Conservation (phyloP, 306 rosid genomes). For the Herpetospermum pedunculosum region DNA sequence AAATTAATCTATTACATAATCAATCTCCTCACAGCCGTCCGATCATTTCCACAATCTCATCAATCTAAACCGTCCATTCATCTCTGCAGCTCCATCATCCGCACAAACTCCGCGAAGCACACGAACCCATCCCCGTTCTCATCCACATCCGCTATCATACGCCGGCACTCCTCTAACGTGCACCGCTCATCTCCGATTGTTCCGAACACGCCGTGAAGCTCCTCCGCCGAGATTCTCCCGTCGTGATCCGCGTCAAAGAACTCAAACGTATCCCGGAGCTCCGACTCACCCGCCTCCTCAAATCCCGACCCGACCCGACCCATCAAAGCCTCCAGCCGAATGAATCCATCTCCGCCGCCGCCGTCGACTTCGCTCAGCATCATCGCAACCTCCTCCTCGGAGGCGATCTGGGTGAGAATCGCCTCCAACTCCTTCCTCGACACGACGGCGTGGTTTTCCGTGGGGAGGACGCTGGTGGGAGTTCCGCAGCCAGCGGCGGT, state of each 20-base stretch:
- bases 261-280: conserved; percentile 47
- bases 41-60: background rate
- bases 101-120: conserved; percentile 73
- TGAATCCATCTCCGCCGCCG: conserved; percentile 29
- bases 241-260: conserved; percentile 69
- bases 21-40: background rate
- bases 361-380: conserved; percentile 61
- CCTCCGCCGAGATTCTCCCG: conserved; percentile 85
- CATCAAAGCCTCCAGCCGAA: conserved; percentile 40
- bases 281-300: conserved; percentile 22
- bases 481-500: conserved; percentile 19
- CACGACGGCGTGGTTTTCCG: conserved; percentile 47
- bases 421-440: conserved; percentile 51
- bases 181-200: conserved; percentile 69
- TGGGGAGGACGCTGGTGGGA: conserved; percentile 56
- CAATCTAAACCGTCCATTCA: conserved; percentile 1
- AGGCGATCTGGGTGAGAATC: conserved; percentile 40
- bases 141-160: conserved; percentile 78
- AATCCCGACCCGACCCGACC: conserved; percentile 29
- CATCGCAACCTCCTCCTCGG: conserved; percentile 38
- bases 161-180: conserved; percentile 80
- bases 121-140: conserved; percentile 69
- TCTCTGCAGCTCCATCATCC: conserved; percentile 73
- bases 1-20: too few species aligned
- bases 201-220: conserved; percentile 40